These are phyloP conservation scores for Tillandsia leiboldiana DNA, from an alignment of 176 grass and related monocot species.

Conservation along the genomic window DNA sequence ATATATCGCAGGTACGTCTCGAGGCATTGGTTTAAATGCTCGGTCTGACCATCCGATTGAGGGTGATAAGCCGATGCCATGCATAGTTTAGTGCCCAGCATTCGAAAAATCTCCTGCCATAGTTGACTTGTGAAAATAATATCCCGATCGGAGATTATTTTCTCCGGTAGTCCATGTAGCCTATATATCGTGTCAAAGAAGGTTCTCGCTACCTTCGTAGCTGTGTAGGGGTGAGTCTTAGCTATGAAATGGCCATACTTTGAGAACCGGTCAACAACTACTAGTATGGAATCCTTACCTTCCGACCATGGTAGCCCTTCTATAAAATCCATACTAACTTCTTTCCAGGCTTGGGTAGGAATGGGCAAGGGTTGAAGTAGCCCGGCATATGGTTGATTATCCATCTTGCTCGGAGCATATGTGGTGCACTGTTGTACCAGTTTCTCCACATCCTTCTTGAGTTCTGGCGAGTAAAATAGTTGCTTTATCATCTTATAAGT, in stretches of 20 bases:
- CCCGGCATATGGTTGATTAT: too few relatives aligned
- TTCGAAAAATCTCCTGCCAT: neutral
- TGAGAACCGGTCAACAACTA: neutral
- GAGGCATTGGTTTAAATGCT: neutral
- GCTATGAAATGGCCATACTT: conserved; percentile 14
- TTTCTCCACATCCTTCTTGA: neutral
- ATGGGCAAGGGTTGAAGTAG: too few relatives aligned
- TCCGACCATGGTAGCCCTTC: neutral
- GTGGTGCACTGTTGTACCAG: neutral
- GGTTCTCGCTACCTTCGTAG: neutral
- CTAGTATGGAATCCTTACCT: neutral
- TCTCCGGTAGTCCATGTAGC: neutral
- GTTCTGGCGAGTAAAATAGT: neutral
- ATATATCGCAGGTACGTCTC: neutral
- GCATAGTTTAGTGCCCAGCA: neutral
- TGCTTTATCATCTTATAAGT: neutral
- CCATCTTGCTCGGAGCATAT: neutral
- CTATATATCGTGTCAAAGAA: neutral
- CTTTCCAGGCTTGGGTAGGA: too few relatives aligned
- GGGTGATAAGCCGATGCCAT: neutral
- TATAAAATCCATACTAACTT: too few relatives aligned
- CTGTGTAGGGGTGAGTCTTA: neutral
- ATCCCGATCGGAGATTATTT: neutral
- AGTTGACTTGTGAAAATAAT: neutral
- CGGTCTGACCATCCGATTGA: neutral